Base-by-base conservation (phyloP, 768 basidiomycete genomes). In the Lenzites betulinus region DNA sequence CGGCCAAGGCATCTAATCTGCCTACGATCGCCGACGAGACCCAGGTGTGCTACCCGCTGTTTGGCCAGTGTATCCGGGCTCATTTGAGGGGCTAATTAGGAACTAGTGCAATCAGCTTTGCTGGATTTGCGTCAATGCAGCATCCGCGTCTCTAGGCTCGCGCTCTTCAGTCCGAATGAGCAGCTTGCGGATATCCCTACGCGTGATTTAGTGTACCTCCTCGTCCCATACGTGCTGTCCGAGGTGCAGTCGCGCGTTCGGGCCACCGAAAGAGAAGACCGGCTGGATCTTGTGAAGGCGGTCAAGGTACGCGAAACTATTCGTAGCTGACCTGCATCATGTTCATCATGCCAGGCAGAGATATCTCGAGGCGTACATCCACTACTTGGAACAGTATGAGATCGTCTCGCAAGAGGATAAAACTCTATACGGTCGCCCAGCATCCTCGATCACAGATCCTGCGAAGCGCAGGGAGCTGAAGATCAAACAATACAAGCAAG, bases 401-500 rank as follows among this genome's bases (percentile, higher is more conserved):
- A 78, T 94, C 47, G 75, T 93, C 9, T 80, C 87, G 0, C 78
- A 82, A 33, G 77, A 79, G 2, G 88, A 92, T 65, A 81, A 81
- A 47, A 73, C 72, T 13, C 69, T 93, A 12, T 82, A 87, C 64
- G 76, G 74, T 44, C 79, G 79, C 48, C 80, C 78, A 53, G 64
- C 80, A 11, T 77, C 78, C 9, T 66, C 76, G n/a, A 73, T 87
- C 50, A 73, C 68, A 11, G 90, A 98, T 71, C 82, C 88, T 20
- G 82, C 84, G 1, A 84, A 81, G 69, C 81, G 89, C 57, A 77
- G 97, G 65, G 94, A 96, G 65, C 72, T 88, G 35, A 99, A 97
- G 78, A 97, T 99, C 64, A 87, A 84, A 62, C 95, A 95, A 70
- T 98, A 86, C 73, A 87, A 88, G 73, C 83, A 84, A 58, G 94